Base-by-base conservation (phyloP, 2,329 filamentous ascomycete species). In the Elsinoe arachidis region DNA sequence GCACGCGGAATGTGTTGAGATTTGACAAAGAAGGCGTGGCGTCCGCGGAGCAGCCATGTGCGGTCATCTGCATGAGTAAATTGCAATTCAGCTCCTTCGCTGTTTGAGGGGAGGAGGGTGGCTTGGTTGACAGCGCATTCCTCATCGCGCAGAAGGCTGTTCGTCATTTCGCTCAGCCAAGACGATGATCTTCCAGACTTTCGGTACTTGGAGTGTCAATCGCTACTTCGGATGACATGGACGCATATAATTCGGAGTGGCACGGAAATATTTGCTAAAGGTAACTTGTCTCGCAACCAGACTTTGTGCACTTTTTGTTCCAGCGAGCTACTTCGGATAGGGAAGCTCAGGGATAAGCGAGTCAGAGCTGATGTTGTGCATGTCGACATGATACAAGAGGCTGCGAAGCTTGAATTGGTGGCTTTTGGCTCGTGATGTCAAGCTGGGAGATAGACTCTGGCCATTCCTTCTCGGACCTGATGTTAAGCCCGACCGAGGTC, bases 321-420 rank as follows among this genome's bases (percentile, higher is more conserved):
- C 17, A 14, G n/a, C 33, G 34, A 26, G 49, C 49, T 53, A 53
- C 21, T 53, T 53, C 49, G 49, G 49, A 39, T n/a, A 35, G 49
- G 49, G 49, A 38, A 37, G 34, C 15, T 35, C 11, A 53, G 19
- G 19, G 15, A 37, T 19, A 11, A 34, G 49, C 35, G 33, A 53
- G 49, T 53, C 49, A 53, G 49, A 34, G 49, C 35, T 51, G 35
- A 53, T 53, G 49, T 53, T 53, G 35, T 53, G 49, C 49, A 53
- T 53, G 33, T 39, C 17, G 49, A 35, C 26, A 26, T 53, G 49
- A 53, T 53, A 53, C 49, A 39, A 15, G 49, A 37, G 49, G 49
- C 49, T 53, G 49, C 34, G 19, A 26, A 43, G 15, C 33, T 33
- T 53, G 34, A 34, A 53, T 53, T 33, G 17, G 30, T 51, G 46